Evolutionary conservation across 78 protist genomes (phyloP), one percentile per base, ranked within the genome.

Genomic region (Cyanophora paradoxa): DNA sequence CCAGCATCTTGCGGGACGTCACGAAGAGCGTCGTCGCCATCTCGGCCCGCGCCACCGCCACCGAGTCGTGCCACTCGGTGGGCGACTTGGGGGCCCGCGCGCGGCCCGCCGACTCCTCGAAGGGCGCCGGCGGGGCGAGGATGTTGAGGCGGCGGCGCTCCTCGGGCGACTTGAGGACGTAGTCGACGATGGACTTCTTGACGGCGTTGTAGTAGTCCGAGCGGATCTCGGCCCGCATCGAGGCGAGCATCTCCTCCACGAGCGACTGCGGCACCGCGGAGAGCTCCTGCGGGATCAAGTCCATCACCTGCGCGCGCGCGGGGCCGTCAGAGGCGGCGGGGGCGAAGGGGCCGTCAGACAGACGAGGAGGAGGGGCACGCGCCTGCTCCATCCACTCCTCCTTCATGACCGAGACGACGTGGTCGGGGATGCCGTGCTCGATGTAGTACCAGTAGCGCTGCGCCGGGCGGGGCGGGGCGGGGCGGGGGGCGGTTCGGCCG

Each of bases 221-320:
- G 31, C 30, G 50, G 46, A 68, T 54, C 61, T 68, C 74, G 8
- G 13, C 30, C 7, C 44, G 52, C 74, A 68, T 48, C 30, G 17
- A 41, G 33, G n/a, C 62, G 37, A 68, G 31, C 74, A 68, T 20
- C 28, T 31, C 74, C 33, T 68, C 74, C 26, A 46, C 63, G 36
- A 3, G 30, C 46, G 28, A 22, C 62, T 28, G 39, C 62, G 37
- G 7, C 62, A 56, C 62, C 37, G 22, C 37, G 20, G 17, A 31
- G 37, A 56, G 62, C 36, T 28, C 36, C 36, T 0, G 11, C 13
- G 62, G 67, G 10, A 59, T 42, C 67, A 34, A 42, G 44, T 59
- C 44, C 34, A 59, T 31, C n/a, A n/a, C n/a, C n/a, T n/a, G n/a
- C n/a, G n/a, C n/a, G n/a, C n/a, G n/a, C n/a, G n/a, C n/a, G n/a